A percentile compares a stretch with the other conserved stretches of the same genome.
Conservation (phyloP, 108 stramenopile genomes). For the Mediolabrus comicus region DNA sequence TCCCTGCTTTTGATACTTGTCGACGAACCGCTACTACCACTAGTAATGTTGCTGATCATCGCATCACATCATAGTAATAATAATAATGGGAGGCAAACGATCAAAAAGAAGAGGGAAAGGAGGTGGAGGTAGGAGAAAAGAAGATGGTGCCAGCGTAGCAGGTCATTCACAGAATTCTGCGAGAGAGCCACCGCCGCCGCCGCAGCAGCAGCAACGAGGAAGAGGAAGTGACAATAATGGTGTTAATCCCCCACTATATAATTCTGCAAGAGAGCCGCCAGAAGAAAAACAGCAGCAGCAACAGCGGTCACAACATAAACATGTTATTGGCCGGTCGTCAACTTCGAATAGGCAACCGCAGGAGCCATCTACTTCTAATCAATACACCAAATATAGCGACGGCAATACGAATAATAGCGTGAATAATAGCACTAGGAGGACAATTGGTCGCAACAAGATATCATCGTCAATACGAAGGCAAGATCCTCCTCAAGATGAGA, state of each 20-base stretch:
- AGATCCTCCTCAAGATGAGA: neutral
- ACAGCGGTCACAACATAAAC: neutral
- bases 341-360: neutral
- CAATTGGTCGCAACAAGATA: neutral
- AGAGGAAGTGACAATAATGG: too few relatives aligned
- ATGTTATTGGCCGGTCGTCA: neutral
- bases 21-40: too few relatives aligned
- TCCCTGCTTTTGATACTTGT: too few relatives aligned
- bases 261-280: neutral
- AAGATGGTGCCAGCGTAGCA: neutral
- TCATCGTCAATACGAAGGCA: neutral
- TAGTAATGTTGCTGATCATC: neutral
- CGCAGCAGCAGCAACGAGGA: too few relatives aligned
- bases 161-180: neutral
- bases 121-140: neutral
- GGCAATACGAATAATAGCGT: neutral
- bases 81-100: neutral
- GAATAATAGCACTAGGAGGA: neutral
- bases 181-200: neutral
- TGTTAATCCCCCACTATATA: too few relatives aligned
- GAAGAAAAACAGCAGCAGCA: too few relatives aligned
- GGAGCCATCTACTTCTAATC: neutral
- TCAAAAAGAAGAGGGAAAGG: neutral
- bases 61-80: neutral
- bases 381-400: neutral